Base-by-base conservation (phyloP, 306 rosid species). In the Sesbania bispinosa region DNA sequence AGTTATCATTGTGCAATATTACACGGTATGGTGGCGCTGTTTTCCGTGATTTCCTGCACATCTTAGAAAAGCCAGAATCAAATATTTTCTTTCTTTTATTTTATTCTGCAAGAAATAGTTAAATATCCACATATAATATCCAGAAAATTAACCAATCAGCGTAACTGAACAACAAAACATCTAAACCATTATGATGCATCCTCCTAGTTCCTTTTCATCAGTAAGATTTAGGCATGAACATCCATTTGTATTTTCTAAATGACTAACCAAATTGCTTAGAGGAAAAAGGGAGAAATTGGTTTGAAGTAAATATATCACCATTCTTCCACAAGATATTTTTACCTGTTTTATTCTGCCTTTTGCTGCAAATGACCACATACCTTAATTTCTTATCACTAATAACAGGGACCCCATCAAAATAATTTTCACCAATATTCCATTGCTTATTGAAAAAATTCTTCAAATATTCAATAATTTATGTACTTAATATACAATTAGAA, bases 1-100 rank as follows among this genome's bases (percentile, higher is more conserved):
- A 83, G 85, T 89, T 73, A 71, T 92, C 98, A 14, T 92, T 92
- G 67, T 92, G 96, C 77, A 89, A 77, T 62, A 92, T 43, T 58
- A 92, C 98, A 2, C 92, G 89, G 62, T 88, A 92, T 0, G 96
- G 96, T 0, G 98, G 98, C 0, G 92, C 71, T 26, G 64, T 66
- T 83, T 89, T 89, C 81, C 84, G 63, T 30, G 83, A 77, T 86
- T 86, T 92, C 88, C 98, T 89, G 87, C 77, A 68, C 66, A 75
- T 67, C 77, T 82, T 82, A 75, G 38, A 45, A 70, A 75, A 55
- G 27, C 72, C 53, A 55, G 51, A 69, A 82, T 67, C 60, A 64
- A 61, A 62, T 10, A 43, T 19, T 47, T 59, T 50, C 39, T 41
- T 29, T 26, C 48, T 18, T 35, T 9, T 24, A 53, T 53, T 63